A percentile compares a stretch with the other conserved stretches of the same genome.
Conservation (phyloP, 2,329 filamentous ascomycete species). For the Pseudogymnoascus sp. region DNA sequence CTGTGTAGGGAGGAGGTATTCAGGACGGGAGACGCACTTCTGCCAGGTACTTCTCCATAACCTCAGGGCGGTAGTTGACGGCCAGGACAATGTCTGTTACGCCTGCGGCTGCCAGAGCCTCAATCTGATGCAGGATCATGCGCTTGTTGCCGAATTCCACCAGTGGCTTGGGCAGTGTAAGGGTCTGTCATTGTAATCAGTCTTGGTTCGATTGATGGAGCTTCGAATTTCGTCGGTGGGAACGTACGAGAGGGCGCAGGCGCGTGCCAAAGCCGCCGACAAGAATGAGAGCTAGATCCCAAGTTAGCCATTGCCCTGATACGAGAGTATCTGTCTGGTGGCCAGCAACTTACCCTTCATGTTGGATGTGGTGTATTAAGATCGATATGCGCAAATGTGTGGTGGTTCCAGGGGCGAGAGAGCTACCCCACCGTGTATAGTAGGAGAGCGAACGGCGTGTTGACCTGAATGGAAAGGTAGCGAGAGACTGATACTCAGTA, state of each 20-base stretch:
- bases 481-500: neutral
- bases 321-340: neutral
- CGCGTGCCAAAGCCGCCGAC: conserved; percentile 98
- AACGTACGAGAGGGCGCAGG: conserved; percentile 83
- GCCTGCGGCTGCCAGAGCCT: conserved; percentile 84
- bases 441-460: neutral
- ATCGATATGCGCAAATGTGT: neutral
- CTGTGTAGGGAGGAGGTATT: conserved; percentile 9
- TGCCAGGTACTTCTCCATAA: conserved; percentile 90
- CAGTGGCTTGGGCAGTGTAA: conserved; percentile 93
- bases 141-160: conserved; percentile 98
- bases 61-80: conserved; percentile 96
- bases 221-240: conserved; percentile 9
- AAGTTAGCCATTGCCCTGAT: conserved; percentile 20
- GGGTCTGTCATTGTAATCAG: conserved; percentile 54
- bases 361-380: conserved; percentile 18
- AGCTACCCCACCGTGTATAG: neutral
- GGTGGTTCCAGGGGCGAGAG: conserved; percentile 7
- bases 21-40: conserved; percentile 53
- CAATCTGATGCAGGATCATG: conserved; percentile 98
- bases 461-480: neutral
- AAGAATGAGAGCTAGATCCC: conserved; percentile 76
- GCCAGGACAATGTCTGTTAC: conserved; percentile 97
- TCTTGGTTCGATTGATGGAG: neutral
- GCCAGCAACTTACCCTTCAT: conserved; percentile 27